A percentile compares a stretch with the other conserved stretches of the same genome.
Conservation (phyloP, 129 eudicot species). For the Calendula officinalis region DNA sequence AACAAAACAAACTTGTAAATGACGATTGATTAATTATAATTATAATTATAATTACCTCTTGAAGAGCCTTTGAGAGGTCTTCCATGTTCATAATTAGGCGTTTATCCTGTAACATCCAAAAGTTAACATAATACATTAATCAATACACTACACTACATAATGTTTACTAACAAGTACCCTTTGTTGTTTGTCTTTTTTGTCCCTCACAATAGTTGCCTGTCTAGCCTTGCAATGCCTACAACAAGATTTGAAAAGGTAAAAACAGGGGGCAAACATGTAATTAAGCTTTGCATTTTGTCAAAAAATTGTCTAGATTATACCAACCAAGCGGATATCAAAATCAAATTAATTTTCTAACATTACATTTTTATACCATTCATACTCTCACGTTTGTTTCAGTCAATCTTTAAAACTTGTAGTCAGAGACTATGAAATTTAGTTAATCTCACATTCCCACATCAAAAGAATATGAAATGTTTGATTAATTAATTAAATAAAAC, state of each 20-base stretch:
- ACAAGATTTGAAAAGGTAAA: conserved; percentile 9
- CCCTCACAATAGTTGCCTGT: conserved; percentile 67
- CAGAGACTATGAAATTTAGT: too few relatives aligned
- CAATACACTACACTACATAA: background rate
- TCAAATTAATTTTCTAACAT: too few relatives aligned
- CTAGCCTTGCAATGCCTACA: conserved; percentile 86
- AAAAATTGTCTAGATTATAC: too few relatives aligned
- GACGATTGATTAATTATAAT: too few relatives aligned
- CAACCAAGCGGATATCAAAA: too few relatives aligned
- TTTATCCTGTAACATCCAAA: conserved; percentile 58
- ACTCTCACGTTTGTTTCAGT: too few relatives aligned
- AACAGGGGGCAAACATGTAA: background rate
- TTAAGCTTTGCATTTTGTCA: background rate
- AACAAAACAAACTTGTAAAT: background rate
- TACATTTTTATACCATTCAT: too few relatives aligned
- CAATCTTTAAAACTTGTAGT: too few relatives aligned
- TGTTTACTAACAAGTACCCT: conserved; percentile 40
- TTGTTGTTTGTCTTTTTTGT: conserved; percentile 82
- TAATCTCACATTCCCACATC: too few relatives aligned
- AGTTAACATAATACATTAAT: conserved; percentile 1
- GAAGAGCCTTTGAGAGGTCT: conserved; percentile 78
- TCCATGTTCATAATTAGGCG: conserved; percentile 89
- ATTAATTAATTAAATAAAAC: conserved; percentile 16
- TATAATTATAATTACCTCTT: conserved; percentile 45
- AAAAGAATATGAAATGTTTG: too few relatives aligned